Base-by-base conservation (phyloP, 805 yeast species). In the Yamadazyma insecticola region DNA sequence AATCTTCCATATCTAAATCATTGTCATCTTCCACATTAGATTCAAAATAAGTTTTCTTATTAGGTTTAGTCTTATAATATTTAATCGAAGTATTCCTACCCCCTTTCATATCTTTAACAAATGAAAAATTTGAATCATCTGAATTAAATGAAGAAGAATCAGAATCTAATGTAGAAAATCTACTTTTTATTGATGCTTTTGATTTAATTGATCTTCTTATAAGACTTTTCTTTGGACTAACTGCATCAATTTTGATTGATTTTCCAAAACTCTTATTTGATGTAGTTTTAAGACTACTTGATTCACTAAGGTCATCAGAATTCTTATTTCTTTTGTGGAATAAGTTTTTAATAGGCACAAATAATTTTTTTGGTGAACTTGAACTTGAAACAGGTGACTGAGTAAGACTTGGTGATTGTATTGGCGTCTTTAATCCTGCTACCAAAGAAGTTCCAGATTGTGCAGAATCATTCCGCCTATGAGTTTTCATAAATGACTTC, bases 11-110 rank as follows among this genome's bases (percentile, higher is more conserved):
- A 16, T 55, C 63, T 13, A 45, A 44, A 31, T 56, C 67, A 32
- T 53, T 36, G 23, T 59, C 64, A 32, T 54, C 38, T 25, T 60
- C 64, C 12, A 50, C 44, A 22, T 57, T 49, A 28, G n/a, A n/a
- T n/a, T 42, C 47, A 30, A 54, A 55, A 9, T 55, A 37, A 34
- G 30, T 27, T 32, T 27, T 8, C 24, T 22, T 16, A 21, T 22
- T 20, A 3, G 15, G n/a, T 23, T 43, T 51, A 10, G 60, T 54
- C 35, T 65, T 65, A 34, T 65, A 65, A 37, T 65, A 65, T 41
- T 65, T 65, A 9, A 65, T 63, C 0, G 70, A 63, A 1, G 69
- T 63, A 35, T 65, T 65, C 33, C 70, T 45, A 8, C 72, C 72
- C 2, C 68, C 68, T 6, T 37, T 47, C 37, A 52, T 50, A 39